Percentiles rank a stretch among this genome's conserved stretches.
Conservation (phyloP, 1,284 basidiomycete species). For the Volvariella volvacea region DNA sequence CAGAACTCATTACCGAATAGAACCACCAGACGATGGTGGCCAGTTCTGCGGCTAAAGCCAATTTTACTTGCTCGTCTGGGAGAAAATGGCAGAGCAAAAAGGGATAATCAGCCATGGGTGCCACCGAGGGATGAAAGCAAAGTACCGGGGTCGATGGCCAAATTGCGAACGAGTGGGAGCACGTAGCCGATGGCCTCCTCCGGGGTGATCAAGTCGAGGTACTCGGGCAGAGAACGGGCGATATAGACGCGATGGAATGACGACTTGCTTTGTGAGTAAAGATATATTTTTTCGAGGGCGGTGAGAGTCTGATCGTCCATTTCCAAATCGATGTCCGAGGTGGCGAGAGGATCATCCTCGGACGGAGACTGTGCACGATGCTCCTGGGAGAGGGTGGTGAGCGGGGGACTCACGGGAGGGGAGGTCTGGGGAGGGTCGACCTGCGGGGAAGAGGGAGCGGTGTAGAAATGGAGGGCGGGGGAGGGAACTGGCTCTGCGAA, state of each 20-base stretch:
- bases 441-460: constrained; percentile 30
- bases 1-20: constrained; percentile 53
- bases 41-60: constrained; percentile 82
- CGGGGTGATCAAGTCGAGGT: constrained; percentile 73
- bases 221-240: constrained; percentile 68
- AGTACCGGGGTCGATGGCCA: constrained; percentile 84
- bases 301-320: constrained; percentile 74
- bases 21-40: constrained; percentile 93
- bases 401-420: constrained; percentile 17
- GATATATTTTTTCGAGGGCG: constrained; percentile 89
- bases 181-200: constrained; percentile 94
- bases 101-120: constrained; percentile 7
- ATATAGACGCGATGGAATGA: constrained; percentile 85
- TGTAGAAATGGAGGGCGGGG: constrained; percentile 25
- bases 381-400: constrained; percentile 6
- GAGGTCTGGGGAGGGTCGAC: constrained; percentile 15
- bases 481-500: constrained; percentile 17
- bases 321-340: constrained; percentile 40
- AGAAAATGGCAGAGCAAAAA: constrained; percentile 7
- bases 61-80: constrained; percentile 85
- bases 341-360: constrained; percentile 31
- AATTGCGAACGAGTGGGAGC: constrained; percentile 79
- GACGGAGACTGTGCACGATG: constrained; percentile 13
- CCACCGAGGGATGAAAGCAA: constrained; percentile 11
- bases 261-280: constrained; percentile 84